Percentiles rank a stretch among this genome's conserved stretches.
These are phyloP conservation scores for Talaromyces islandicus DNA, from an alignment of 2,329 filamentous ascomycete genomes.

Conservation along the genomic window DNA sequence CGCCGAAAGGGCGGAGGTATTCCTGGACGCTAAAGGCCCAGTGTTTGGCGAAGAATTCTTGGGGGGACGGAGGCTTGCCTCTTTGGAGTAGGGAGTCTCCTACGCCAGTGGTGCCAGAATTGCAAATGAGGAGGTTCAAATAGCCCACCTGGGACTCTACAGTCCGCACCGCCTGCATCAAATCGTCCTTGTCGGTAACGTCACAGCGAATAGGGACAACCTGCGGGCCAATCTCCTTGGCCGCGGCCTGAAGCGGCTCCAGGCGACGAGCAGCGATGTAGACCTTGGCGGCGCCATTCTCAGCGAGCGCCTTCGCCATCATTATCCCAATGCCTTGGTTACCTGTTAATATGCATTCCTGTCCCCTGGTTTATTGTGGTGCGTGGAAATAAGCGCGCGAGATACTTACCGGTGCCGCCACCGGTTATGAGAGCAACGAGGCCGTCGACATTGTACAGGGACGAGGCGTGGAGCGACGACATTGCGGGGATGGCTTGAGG, in stretches of 20 bases:
- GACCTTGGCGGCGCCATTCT: slow-evolving; percentile 46
- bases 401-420: slow-evolving; percentile 49
- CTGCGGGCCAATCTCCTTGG: slow-evolving; percentile 15
- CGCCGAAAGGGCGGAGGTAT: slow-evolving; percentile 16
- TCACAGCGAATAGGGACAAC: slow-evolving; percentile 38
- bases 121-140: slow-evolving; percentile 48
- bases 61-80: slow-evolving; percentile 11
- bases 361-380: no score
- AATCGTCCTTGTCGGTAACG: slow-evolving; percentile 35
- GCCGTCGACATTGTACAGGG: slow-evolving; percentile 22
- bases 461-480: slow-evolving; percentile 1
- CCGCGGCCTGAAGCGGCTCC: slow-evolving; percentile 29
- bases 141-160: slow-evolving; percentile 40
- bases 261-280: slow-evolving; percentile 48
- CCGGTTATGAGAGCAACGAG: slow-evolving; percentile 58
- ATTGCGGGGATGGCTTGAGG: slow-evolving; percentile 1
- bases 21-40: slow-evolving; percentile 18
- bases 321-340: slow-evolving; percentile 32
- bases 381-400: background rate
- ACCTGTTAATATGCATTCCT: background rate
- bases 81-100: slow-evolving; percentile 13
- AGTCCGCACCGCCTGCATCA: slow-evolving; percentile 34
- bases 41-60: slow-evolving; percentile 28
- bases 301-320: slow-evolving; percentile 37
- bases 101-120: slow-evolving; percentile 42